These are phyloP conservation scores for Yamadazyma aaseri DNA, from an alignment of 1,139 yeast species.

Conservation along the genomic window DNA sequence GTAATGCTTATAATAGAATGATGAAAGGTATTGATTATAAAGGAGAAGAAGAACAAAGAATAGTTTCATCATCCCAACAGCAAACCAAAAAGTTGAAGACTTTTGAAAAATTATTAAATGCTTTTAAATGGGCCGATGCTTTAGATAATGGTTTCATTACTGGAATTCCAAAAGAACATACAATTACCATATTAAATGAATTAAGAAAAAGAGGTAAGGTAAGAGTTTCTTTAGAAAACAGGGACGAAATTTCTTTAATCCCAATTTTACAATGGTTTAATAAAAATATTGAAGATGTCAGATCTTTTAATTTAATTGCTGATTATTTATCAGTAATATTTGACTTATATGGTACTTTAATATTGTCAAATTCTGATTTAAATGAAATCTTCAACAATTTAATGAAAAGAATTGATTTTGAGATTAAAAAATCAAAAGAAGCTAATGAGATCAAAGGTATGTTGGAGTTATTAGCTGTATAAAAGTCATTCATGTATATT, in stretches of 20 bases:
- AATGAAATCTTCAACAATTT: slow-evolving; percentile 68
- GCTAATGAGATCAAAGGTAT: slow-evolving; percentile 91
- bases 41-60: slow-evolving; percentile 82
- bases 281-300: slow-evolving; percentile 72
- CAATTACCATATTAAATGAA: slow-evolving; percentile 79
- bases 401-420: slow-evolving; percentile 59
- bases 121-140: slow-evolving; percentile 91
- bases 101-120: slow-evolving; percentile 80
- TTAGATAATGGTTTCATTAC: slow-evolving; percentile 79
- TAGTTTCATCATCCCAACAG: slow-evolving; percentile 56
- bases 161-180: slow-evolving; percentile 76
- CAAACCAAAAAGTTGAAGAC: slow-evolving; percentile 64
- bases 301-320: slow-evolving; percentile 71
- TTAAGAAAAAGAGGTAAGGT: slow-evolving; percentile 86
- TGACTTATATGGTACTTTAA: slow-evolving; percentile 71
- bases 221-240: slow-evolving; percentile 68
- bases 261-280: slow-evolving; percentile 85
- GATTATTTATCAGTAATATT: slow-evolving; percentile 83
- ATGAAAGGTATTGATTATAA: slow-evolving; percentile 88
- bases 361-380: slow-evolving; percentile 76
- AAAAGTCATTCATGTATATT: slow-evolving; percentile 10
- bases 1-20: slow-evolving; percentile 67
- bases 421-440: slow-evolving; percentile 77
- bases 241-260: slow-evolving; percentile 83
- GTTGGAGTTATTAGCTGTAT: slow-evolving; percentile 71